These are phyloP conservation scores for Plasmodium malariae DNA, from an alignment of 169 alveolate genomes.

Conservation along the genomic window DNA sequence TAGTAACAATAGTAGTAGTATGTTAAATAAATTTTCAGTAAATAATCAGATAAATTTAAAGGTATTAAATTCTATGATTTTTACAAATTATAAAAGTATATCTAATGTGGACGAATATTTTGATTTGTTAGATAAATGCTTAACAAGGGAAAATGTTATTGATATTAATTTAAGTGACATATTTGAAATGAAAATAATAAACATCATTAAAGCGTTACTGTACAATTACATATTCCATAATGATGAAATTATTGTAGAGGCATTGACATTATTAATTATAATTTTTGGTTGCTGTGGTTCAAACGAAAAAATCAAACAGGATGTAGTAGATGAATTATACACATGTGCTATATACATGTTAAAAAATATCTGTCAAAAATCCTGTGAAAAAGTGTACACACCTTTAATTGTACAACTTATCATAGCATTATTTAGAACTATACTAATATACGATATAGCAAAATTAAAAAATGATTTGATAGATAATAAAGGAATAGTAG, in stretches of 20 bases:
- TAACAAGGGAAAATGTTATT: conserved; percentile 63
- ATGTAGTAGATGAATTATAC: conserved; percentile 72
- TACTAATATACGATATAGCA: conserved; percentile 55
- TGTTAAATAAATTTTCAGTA: conserved; percentile 27
- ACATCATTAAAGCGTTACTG: conserved; percentile 33
- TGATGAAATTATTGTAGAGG: conserved; percentile 76
- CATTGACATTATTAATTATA: conserved; percentile 65
- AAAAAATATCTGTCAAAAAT: conserved; percentile 66
- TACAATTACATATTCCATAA: conserved; percentile 72
- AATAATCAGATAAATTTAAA: conserved; percentile 51
- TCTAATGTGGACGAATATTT: conserved; percentile 75
- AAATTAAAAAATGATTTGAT: conserved; percentile 74
- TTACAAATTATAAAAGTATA: conserved; percentile 65
- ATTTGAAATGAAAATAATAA: conserved; percentile 73
- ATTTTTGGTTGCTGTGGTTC: conserved; percentile 73
- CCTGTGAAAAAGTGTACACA: conserved; percentile 43
- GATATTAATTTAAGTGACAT: conserved; percentile 74
- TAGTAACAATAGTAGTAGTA: not conserved
- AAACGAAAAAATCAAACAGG: conserved; percentile 72
- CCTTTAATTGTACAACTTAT: conserved; percentile 68
- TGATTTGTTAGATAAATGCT: conserved; percentile 65
- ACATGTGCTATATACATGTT: conserved; percentile 69
- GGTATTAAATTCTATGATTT: conserved; percentile 67
- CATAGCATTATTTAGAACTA: conserved; percentile 51
- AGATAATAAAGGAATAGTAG: conserved; percentile 71